Percentiles rank a stretch among this genome's conserved stretches.
These are phyloP conservation scores for Irpex sp. DNA, from an alignment of 1,284 basidiomycete genomes.

Conservation along the genomic window DNA sequence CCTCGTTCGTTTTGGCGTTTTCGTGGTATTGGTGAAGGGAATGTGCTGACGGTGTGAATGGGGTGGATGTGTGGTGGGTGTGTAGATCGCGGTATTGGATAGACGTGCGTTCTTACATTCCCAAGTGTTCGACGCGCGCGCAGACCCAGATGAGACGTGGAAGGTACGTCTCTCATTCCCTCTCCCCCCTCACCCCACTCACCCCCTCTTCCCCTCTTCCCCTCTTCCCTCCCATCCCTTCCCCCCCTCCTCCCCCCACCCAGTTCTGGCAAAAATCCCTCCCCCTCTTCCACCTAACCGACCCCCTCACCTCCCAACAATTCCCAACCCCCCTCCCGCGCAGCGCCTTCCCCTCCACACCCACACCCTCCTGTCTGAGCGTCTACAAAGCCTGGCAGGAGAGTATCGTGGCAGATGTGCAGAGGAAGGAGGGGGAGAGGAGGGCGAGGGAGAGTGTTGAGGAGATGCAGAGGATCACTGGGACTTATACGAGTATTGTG, in stretches of 20 bases:
- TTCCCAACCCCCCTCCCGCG: constrained; percentile 9
- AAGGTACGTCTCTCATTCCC: neutral
- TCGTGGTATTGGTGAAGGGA: no score
- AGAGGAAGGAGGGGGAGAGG: neutral
- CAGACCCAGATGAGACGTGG: neutral
- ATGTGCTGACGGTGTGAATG: no score
- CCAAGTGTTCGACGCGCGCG: neutral
- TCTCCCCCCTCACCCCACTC: no score
- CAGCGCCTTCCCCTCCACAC: neutral
- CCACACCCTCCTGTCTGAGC: neutral
- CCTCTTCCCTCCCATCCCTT: no score
- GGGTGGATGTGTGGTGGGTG: no score
- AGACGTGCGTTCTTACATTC: neutral
- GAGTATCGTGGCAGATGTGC: neutral
- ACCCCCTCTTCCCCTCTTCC: no score
- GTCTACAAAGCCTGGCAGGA: neutral
- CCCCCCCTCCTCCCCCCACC: no score
- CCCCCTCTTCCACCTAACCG: neutral
- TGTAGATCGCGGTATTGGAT: neutral
- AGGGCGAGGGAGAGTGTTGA: neutral
- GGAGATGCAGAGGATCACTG: no score
- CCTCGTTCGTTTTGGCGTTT: no score
- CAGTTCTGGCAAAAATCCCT: neutral
- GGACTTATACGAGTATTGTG: neutral
- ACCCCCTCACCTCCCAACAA: constrained; percentile 2